Evolutionary conservation across 768 basidiomycete genomes (phyloP), one percentile per base, ranked within the genome.

Genomic region (Lenzites betulinus): DNA sequence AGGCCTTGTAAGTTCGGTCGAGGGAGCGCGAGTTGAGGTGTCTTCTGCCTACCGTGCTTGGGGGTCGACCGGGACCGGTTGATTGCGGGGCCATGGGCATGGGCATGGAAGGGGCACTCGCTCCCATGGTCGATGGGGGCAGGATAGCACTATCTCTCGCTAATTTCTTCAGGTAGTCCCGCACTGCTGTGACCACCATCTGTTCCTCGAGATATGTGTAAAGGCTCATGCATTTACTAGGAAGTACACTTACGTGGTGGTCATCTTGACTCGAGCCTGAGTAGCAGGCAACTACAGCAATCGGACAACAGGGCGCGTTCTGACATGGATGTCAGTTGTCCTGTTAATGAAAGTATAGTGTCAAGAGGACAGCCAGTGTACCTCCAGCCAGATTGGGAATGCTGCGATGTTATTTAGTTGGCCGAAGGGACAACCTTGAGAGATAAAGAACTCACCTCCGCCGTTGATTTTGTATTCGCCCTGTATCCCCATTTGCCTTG

Each of bases 311-410:
- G n/a, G 83, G 85, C 15, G 88, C 89, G 60, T 89, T 91, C 91
- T 93, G 65, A 13, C 51, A 22, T 1, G 56, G 18, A 13, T 5
- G 30, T 23, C n/a, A 16, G 23, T 22, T 8, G n/a, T 61, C 15
- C 7, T 39, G 38, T 4, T 39, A 13, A 39, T 7, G 7, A 13
- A 39, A 13, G 7, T 7, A 33, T 33, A 5, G 30, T 33, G 11
- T 33, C 30, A 33, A 33, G 11, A 33, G 30, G 30, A 5, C 11
- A 36, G 3, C 38, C 38, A 13, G 18, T 33, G 36, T 26, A 88
- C 90, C 80, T 92, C 87, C 58, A 93, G 74, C 90, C 90, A 93
- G 64, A 93, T 85, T 4, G 91, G 91, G 78, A 90, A 92, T 0
- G 91, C 91, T 93, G 63, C 39, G 39, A 59, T 54, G 54, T 26